Base-by-base conservation (phyloP, 768 basidiomycete species). In the Paxillus involutus region DNA sequence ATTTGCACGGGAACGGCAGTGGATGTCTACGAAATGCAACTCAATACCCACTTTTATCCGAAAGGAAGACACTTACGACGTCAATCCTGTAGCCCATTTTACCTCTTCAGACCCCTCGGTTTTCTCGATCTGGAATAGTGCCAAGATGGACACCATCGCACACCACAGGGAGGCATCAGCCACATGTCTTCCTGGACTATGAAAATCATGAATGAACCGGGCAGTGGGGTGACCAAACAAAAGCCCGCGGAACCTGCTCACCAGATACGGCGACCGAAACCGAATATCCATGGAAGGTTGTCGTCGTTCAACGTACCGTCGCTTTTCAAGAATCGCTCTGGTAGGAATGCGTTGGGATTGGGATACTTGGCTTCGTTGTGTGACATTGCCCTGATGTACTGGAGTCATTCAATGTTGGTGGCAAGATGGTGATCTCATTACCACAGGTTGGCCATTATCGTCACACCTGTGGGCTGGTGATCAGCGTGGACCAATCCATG, bases 141-240 rank as follows among this genome's bases (percentile, higher is more conserved):
- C 63, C 12, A 78, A 62, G 32, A 76, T 66, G 37, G 66, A 72
- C 13, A 68, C 55, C 6, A 77, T 69, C 42, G 68, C 70, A 21
- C 75, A 56, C 60, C 75, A 77, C 44, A 75, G 32, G 0, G 71
- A 67, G 44, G 65, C 60, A 44, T 73, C 67, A 0, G 71, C 75
- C 4, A 77, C 46, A 52, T 73, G 53, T 1, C 68, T 67, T 11
- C 77, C 76, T 7, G 73, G 75, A 44, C 24, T 24, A 24, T 24
- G 24, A 2, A 24, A 24, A 24, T 5, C 5, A 24, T 24, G 3
- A 24, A 5, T 24, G 24, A 24, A 24, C 24, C 24, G 5, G 5
- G 24, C 24, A 24, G 5, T 24, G 24, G 24, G 3, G 24, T 3
- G 5, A 24, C 24, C 24, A 24, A 24, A 24, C 24, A 24, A 24